Base-by-base conservation (phyloP, 768 basidiomycete species). In the Neoboletus subvelutipes region DNA sequence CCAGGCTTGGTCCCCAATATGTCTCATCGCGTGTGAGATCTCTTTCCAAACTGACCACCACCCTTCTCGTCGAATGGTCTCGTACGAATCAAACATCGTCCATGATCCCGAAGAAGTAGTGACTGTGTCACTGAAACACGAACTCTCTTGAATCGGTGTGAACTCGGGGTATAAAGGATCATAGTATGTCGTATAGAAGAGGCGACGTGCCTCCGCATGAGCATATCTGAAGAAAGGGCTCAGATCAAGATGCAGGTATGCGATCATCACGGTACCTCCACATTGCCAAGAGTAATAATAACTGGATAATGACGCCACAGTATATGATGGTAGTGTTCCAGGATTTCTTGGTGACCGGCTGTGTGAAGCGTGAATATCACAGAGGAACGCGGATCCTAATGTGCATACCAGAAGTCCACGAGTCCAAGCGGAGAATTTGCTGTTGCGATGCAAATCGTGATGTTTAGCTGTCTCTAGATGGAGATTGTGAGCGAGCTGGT, bases 111-210 rank as follows among this genome's bases (percentile, higher is more conserved):
- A 66, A 66, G 72, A 66, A 66, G 69, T 60, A 64, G 67, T 64
- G 73, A 69, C 64, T 66, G 73, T 57, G 67, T 75, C 63, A 7
- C 59, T 54, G 45, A 67, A 66, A 55, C 54, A 63, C 52, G 71
- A 61, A 48, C 40, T 57, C 28, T 56, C 63, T 69, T 67, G 73
- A 77, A 80, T 48, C 43, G 85, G 71, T 67, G 88, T 80, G 52
- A 90, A 78, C 64, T 90, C 85, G 17, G 87, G 85, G 67, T 88
- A 82, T 72, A 88, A 83, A 55, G 90, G 86, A 67, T 92, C 88
- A 64, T 87, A 90, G 62, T 90, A 91, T 56, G 81, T 85, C 58
- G 84, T 87, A 63, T 90, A 76, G 71, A 88, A 91, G 31, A 83
- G 73, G 24, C 81, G 76, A 64, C 70, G 77, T 45, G 86, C 82